Percentiles rank a stretch among this genome's conserved stretches.
Evolutionary conservation across 352 stramenopile species (phyloP).

Genomic region (Pythium guiyangense): DNA sequence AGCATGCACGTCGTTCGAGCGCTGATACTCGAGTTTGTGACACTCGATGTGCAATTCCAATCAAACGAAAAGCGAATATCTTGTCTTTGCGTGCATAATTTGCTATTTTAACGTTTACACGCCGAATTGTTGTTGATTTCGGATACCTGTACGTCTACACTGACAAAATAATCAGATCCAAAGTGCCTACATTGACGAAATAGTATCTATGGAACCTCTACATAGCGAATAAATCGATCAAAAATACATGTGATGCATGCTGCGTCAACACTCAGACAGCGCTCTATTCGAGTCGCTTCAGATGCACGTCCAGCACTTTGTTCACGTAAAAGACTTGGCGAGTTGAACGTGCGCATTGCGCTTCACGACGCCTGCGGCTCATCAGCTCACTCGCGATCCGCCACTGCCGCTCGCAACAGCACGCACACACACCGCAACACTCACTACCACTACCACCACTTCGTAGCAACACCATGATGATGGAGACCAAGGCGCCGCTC

Average conservation of each 20-base stretch:
- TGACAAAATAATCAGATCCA: no score
- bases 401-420: background rate
- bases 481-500: constrained; percentile 50
- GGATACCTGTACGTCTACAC: no score
- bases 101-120: no score
- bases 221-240: no score
- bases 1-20: no score
- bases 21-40: no score
- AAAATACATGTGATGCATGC: background rate
- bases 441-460: background rate
- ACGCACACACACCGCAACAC: background rate
- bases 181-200: no score
- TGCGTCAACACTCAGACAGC: background rate
- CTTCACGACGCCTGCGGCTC: background rate
- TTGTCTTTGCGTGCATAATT: no score
- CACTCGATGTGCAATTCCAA: no score
- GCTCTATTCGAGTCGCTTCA: background rate
- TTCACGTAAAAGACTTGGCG: constrained; percentile 1
- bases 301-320: background rate
- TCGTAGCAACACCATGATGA: constrained; percentile 3
- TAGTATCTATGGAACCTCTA: no score
- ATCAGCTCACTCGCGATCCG: constrained; percentile 1
- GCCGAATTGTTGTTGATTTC: no score
- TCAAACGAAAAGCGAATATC: no score
- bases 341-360: constrained; percentile 3